These are phyloP conservation scores for Nannochloropsis salina DNA, from an alignment of 108 stramenopile species.

Conservation along the genomic window DNA sequence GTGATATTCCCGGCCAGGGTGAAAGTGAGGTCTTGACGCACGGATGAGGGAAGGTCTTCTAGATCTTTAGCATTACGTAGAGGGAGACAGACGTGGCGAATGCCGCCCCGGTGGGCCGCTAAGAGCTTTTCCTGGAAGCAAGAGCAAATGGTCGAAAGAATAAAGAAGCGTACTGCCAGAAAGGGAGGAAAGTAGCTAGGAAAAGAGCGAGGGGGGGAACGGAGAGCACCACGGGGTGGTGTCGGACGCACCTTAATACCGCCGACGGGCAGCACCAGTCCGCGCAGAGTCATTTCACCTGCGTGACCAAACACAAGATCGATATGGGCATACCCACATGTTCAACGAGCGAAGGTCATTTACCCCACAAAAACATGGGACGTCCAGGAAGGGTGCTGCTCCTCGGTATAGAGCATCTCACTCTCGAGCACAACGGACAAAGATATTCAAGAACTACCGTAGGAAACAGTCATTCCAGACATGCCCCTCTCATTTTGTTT, in stretches of 20 bases:
- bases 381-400: background rate
- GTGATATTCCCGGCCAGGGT: slow-evolving; percentile 25
- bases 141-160: too few relatives aligned
- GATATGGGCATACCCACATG: too few relatives aligned
- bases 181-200: background rate
- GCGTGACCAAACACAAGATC: too few relatives aligned
- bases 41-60: slow-evolving; percentile 26
- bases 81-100: slow-evolving; percentile 31
- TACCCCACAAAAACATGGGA: background rate
- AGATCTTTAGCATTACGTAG: slow-evolving; percentile 29
- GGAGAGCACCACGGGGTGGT: background rate
- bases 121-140: slow-evolving; percentile 23
- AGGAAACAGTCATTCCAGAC: too few relatives aligned
- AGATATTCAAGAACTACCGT: too few relatives aligned
- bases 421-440: too few relatives aligned
- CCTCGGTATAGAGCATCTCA: too few relatives aligned
- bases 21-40: slow-evolving; percentile 29
- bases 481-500: background rate
- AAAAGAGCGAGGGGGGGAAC: background rate
- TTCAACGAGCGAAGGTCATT: background rate
- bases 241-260: slow-evolving; percentile 31
- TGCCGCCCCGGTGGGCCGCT: slow-evolving; percentile 31
- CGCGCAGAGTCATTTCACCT: slow-evolving; percentile 31
- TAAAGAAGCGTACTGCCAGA: background rate
- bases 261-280: slow-evolving; percentile 45